These are phyloP conservation scores for Colletotrichum chlorophyti DNA, from an alignment of 2,329 filamentous ascomycete species.

Conservation along the genomic window DNA sequence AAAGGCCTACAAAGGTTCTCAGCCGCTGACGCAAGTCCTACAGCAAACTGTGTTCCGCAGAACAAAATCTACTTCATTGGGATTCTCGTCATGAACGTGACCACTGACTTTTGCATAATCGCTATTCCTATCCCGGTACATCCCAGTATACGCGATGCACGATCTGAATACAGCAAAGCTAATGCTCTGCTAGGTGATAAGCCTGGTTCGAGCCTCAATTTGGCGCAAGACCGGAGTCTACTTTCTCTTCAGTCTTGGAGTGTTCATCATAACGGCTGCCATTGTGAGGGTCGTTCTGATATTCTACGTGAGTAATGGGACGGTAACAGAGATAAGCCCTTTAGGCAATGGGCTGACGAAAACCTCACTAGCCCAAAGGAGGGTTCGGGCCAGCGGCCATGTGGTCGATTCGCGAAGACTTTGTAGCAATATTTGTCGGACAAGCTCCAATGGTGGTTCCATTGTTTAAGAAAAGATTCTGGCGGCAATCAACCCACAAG, in stretches of 20 bases:
- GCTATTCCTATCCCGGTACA: slow-evolving; percentile 42
- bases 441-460: slow-evolving; percentile 44
- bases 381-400: slow-evolving; percentile 33
- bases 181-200: slow-evolving; percentile 32
- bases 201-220: slow-evolving; percentile 36
- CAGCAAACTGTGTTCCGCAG: slow-evolving; percentile 39
- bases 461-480: slow-evolving; percentile 34
- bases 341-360: background rate
- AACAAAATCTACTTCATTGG: slow-evolving; percentile 39
- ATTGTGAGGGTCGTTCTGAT: slow-evolving; percentile 37
- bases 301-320: slow-evolving; percentile 34
- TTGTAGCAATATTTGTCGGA: slow-evolving; percentile 43
- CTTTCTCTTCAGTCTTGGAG: slow-evolving; percentile 39
- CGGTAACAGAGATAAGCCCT: too few species aligned
- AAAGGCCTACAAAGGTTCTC: too few species aligned
- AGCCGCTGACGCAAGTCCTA: too few species aligned
- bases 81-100: slow-evolving; percentile 40
- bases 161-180: too few species aligned
- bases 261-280: slow-evolving; percentile 41
- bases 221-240: slow-evolving; percentile 38
- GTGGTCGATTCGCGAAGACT: slow-evolving; percentile 47
- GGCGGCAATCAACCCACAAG: slow-evolving; percentile 20
- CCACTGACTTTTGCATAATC: slow-evolving; percentile 43
- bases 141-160: background rate
- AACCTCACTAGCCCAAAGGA: background rate